These are phyloP conservation scores for Aspergillus flavus DNA, from an alignment of 2,329 filamentous ascomycete species.

Conservation along the genomic window DNA sequence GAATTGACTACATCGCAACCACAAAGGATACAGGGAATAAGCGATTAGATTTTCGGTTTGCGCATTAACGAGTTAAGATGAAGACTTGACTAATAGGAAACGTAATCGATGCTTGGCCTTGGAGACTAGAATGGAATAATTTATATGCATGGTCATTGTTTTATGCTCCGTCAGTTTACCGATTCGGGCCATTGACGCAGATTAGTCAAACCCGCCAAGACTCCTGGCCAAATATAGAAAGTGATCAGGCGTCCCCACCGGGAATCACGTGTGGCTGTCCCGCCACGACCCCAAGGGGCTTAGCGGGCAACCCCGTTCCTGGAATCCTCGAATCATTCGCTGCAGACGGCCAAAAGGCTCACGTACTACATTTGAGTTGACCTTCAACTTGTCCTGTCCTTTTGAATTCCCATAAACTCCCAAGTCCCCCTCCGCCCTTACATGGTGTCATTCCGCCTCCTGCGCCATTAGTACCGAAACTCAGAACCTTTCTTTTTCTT, in stretches of 20 bases:
- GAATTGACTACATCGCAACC: constrained; percentile 31
- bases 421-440: not conserved
- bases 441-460: not conserved
- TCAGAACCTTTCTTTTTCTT: not conserved
- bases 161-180: not conserved
- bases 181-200: not conserved
- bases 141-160: not conserved
- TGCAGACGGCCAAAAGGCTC: not conserved
- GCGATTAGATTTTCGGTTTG: constrained; percentile 41
- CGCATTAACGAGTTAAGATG: constrained; percentile 21
- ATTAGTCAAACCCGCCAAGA: constrained; percentile 5
- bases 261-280: constrained; percentile 2
- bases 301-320: not conserved
- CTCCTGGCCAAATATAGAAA: not conserved
- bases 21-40: constrained; percentile 38
- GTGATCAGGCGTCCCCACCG: not conserved
- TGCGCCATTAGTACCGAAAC: not conserved
- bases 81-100: not conserved
- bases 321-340: constrained; percentile 4
- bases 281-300: not conserved
- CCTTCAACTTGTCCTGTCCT: not conserved
- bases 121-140: not conserved
- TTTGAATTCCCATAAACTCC: not conserved
- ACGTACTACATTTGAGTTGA: not conserved
- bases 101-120: constrained; percentile 2